Conservation (phyloP, 768 basidiomycete genomes). For the Tulasnella sp. region DNA sequence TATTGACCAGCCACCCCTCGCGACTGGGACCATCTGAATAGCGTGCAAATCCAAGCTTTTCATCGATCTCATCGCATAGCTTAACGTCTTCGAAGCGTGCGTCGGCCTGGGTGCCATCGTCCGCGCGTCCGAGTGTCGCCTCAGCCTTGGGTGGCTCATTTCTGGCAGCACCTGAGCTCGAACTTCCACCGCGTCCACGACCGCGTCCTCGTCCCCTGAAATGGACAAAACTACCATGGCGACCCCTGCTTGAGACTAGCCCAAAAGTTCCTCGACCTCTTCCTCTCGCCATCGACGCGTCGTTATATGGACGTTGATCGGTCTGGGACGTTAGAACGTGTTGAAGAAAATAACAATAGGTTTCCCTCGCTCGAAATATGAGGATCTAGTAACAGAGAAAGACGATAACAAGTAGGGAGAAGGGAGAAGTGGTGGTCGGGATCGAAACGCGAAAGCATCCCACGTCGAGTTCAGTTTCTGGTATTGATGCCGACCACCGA, state of each 20-base stretch:
- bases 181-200: not conserved
- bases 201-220: conserved; percentile 11
- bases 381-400: too few relatives aligned
- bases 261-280: conserved; percentile 13
- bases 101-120: conserved; percentile 77
- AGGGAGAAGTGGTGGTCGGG: too few relatives aligned
- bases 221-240: not conserved
- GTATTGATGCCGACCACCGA: too few relatives aligned
- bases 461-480: too few relatives aligned
- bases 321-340: too few relatives aligned
- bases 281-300: conserved; percentile 13
- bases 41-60: conserved; percentile 77
- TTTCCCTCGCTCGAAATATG: too few relatives aligned
- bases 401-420: too few relatives aligned
- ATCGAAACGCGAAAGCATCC: too few relatives aligned
- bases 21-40: conserved; percentile 63
- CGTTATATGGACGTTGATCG: too few relatives aligned
- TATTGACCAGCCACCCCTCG: conserved; percentile 95
- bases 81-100: conserved; percentile 75
- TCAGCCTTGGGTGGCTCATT: conserved; percentile 1
- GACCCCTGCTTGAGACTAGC: conserved; percentile 6
- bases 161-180: not conserved
- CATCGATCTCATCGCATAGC: conserved; percentile 77
- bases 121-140: conserved; percentile 24
- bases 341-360: too few relatives aligned